Base-by-base conservation (phyloP, 2,329 filamentous ascomycete species). In the Blastomyces parvus region DNA sequence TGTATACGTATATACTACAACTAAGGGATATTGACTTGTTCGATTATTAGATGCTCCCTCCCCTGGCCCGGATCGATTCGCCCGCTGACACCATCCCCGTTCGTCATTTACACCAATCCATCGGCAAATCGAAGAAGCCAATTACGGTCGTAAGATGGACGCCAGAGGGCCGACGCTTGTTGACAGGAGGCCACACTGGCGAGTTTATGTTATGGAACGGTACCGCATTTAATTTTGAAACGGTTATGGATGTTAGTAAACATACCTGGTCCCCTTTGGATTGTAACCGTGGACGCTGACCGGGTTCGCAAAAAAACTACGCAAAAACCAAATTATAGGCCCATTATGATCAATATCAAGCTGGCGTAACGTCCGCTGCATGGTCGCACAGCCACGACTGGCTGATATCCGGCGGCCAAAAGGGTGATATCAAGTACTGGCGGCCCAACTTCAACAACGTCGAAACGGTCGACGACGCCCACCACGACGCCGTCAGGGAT, bases 151-250 rank as follows among this genome's bases (percentile, higher is more conserved):
- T 99, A 50, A 86, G 91, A 74, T 99, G 94, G 94, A 99, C 95
- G 19, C 94, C 94, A 7, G 94, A 99, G 76, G 94, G 94, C 36
- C 87, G 94, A 65, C 84, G 94, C 68, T 80, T 99, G 63, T 82
- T 99, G 73, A 97, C 94, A 0, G 94, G 91, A 27, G 96, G 92
- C 0, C 96, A 91, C 68, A 97, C 93, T 74, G 94, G 94, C 72
- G 94, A 99, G 74, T 99, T 99, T 71, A 99, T 95, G 48, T 78
- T 99, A 3, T 99, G 94, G 94, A 99, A 99, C 74, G 94, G 94
- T 66, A 97, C 93, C 53, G 93, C 91, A 30, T 99, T 99, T 83
- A 97, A 99, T 76, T 99, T 99, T 70, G 94, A 99, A 79, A 97
- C 94, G 3, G 97, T 99, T 36, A 97, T 97, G 89, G 92, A 96